Base-by-base conservation (phyloP, 495 filamentous ascomycete species). In the Daldinia caldariorum region DNA sequence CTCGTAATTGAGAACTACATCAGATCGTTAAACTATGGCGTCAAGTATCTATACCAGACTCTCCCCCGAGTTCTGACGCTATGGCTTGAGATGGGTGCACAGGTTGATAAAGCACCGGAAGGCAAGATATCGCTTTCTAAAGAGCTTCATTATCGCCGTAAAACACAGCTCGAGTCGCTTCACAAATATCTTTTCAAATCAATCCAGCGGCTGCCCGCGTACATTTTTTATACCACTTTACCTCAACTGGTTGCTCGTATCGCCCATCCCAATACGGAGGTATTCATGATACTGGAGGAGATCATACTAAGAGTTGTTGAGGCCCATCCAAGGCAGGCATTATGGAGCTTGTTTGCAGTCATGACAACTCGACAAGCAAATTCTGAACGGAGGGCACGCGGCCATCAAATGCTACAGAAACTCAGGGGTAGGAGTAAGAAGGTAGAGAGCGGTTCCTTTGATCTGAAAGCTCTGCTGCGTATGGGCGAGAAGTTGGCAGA, bases 31-130 rank as follows among this genome's bases (percentile, higher is more conserved):
- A 87, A 85, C 18, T 94, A 89, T 74, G 95, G 95, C 7, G 91
- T 91, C 39, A 99, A 98, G 80, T 97, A 98, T 77, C 88, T 97
- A 22, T 96, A 94, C 70, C 93, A 97, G 73, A 97, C 94, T 0
- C 81, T 99, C 34, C 95, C 95, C 10, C 90, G 94, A 56, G 81
- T 97, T 20, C 76, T 99, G 26, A 98, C 96, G 0, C 83, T 99
- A 14, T 99, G 95, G 93, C 83, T 98, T 32, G 95, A 97, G 75
- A 85, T 98, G 61, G 94, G 93, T 4, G 88, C 89, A 6, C 88
- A 91, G 51, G 85, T 92, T 50, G 84, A 89, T 60, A 87, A 90
- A 66, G 80, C 86, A 22, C 80, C 91, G 37, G 91, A 92, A 67
- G 84, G 88, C 8, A 91, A 88, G 71, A 82, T 88, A 54, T 88